A percentile compares a stretch with the other conserved stretches of the same genome.
Conservation (phyloP, 2,329 filamentous ascomycete genomes). For the Pseudogymnoascus sp. region DNA sequence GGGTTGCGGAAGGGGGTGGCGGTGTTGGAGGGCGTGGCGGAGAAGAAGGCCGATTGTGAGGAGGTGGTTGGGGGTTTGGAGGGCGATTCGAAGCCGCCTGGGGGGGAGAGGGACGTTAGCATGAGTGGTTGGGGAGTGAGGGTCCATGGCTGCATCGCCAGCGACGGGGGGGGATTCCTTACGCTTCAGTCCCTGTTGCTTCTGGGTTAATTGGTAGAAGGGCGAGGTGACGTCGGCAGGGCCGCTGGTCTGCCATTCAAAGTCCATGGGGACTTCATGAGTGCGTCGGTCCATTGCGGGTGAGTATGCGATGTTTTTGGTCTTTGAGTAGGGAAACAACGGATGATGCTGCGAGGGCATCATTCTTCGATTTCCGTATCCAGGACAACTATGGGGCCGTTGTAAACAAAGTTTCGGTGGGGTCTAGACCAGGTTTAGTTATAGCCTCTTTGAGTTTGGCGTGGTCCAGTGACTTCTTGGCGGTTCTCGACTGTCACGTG, state of each 20-base stretch:
- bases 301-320: constrained; percentile 10
- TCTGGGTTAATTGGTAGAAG: constrained; percentile 45
- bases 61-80: constrained; percentile 33
- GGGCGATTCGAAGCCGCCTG: constrained; percentile 30
- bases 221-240: constrained; percentile 55
- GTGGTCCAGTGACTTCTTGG: constrained; percentile 8
- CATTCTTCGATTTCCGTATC: neutral
- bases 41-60: constrained; percentile 34
- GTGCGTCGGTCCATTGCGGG: constrained; percentile 46
- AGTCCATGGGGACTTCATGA: constrained; percentile 58
- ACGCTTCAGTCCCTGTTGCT: constrained; percentile 22
- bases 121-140: neutral
- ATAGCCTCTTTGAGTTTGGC: constrained; percentile 4
- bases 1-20: constrained; percentile 53
- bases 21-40: constrained; percentile 38
- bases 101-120: constrained; percentile 12
- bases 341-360: constrained; percentile 4
- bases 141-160: neutral
- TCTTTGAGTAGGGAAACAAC: neutral
- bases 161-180: constrained; percentile 10
- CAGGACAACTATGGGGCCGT: constrained; percentile 6
- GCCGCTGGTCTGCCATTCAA: constrained; percentile 52
- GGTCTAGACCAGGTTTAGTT: neutral
- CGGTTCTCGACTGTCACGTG: neutral
- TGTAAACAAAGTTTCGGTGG: constrained; percentile 7